Evolutionary conservation across 228 moss, liverwort and hornwort species (phyloP), one percentile per base, ranked within the genome.

Genomic region (Sphagnum fallax): DNA sequence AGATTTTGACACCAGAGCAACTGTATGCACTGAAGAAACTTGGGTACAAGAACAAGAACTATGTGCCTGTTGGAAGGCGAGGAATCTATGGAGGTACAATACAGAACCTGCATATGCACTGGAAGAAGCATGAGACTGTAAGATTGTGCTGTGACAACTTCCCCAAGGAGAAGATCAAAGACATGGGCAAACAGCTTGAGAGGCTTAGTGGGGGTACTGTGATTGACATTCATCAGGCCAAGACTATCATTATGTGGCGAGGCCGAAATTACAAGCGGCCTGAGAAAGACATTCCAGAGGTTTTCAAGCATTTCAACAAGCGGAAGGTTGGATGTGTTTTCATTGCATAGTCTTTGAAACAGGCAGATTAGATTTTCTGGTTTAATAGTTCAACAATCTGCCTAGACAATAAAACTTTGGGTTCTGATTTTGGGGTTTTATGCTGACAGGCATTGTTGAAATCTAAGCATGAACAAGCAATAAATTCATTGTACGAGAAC

Each of bases 241-340:
- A 88, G 47, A 94, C 88, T 71, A 91, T 98, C 10, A 98, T 98
- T 67, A 90, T 98, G 75, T 98, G 91, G 76, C 90, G 97, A 55
- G 97, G 97, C 58, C 87, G 93, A 65, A 98, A 98, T 67, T 98
- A 98, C 55, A 86, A 89, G 79, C 81, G 87, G 70, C 97, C 97
- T 10, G 91, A 98, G 87, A 48, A 81, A 48, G 81, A 93, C 61
- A 98, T 98, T 53, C 97, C 97, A 74, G 70, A 72, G 15, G 82
- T 87, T 6, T 85, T 91, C 6, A 98, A 98, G 72, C 91, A 91
- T 70, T 89, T 98, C 18, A 93, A 93, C 74, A 98, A 98, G 76
- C 77, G 97, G 65, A 98, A 98, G 97, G 96, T 97, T 51, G 72
- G 16, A 47, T 48, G 4, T 57, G 52, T 0, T 8, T 52, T 60